Conservation (phyloP, 2,329 filamentous ascomycete genomes). For the Penicillium sp. region DNA sequence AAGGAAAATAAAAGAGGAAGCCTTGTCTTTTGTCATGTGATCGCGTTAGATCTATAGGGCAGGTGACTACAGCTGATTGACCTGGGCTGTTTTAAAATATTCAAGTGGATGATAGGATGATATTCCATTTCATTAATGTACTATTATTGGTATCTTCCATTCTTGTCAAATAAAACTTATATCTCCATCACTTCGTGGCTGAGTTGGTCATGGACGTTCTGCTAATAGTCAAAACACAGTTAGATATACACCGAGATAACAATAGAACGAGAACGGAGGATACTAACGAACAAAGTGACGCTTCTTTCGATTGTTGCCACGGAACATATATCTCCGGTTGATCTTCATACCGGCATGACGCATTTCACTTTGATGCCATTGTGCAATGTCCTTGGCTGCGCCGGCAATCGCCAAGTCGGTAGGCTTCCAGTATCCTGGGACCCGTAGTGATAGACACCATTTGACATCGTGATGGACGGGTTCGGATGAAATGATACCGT, state of each 20-base stretch:
- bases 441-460: not conserved
- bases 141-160: not conserved
- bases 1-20: not conserved
- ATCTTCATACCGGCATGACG: not conserved
- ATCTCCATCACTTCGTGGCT: not conserved
- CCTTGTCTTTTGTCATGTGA: slow-evolving; percentile 4
- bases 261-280: not conserved
- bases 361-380: not conserved
- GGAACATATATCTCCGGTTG: slow-evolving; percentile 1
- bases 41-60: not conserved
- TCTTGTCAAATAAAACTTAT: not conserved
- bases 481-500: slow-evolving; percentile 1
- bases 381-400: not conserved
- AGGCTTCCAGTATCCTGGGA: not conserved
- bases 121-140: not conserved
- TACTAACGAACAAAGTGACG: not conserved
- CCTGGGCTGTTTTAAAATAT: not conserved
- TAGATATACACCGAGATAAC: not conserved
- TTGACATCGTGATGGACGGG: slow-evolving; percentile 2
- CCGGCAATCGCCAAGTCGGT: not conserved
- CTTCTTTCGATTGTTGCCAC: not conserved
- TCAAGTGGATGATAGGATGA: no score
- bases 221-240: not conserved
- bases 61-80: not conserved
- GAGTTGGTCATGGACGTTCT: not conserved